Evolutionary conservation across 805 yeast species (phyloP).

Genomic region (Candida berthetii): DNA sequence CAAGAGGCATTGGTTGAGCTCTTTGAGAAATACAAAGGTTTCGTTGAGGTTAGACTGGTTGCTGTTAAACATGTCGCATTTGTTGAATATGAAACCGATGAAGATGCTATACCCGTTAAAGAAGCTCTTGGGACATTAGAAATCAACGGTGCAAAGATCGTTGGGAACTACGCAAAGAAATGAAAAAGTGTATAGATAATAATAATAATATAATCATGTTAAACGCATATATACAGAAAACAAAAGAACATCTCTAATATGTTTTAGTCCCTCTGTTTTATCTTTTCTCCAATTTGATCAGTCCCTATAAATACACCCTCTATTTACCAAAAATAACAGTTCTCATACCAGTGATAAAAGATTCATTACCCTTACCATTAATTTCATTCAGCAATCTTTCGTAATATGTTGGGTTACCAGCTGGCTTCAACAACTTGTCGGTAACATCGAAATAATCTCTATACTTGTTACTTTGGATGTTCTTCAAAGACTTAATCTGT

Average conservation of each 20-base stretch:
- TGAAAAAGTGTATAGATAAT: conserved; percentile 1
- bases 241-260: too few relatives aligned
- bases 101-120: conserved; percentile 39
- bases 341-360: conserved; percentile 56
- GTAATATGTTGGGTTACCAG: conserved; percentile 80
- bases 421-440: conserved; percentile 67
- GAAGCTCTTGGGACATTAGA: conserved; percentile 17
- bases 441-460: conserved; percentile 56
- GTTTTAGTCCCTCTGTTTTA: too few relatives aligned
- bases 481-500: conserved; percentile 54
- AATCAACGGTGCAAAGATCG: conserved; percentile 9
- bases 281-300: too few relatives aligned
- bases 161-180: conserved; percentile 23
- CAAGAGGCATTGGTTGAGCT: conserved; percentile 32
- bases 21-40: conserved; percentile 53
- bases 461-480: conserved; percentile 55
- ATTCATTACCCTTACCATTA: conserved; percentile 65
- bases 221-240: too few relatives aligned
- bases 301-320: not conserved
- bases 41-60: conserved; percentile 61
- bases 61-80: conserved; percentile 67
- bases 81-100: conserved; percentile 63
- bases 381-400: conserved; percentile 64
- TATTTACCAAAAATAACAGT: conserved; percentile 74
- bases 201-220: not conserved